Conservation (phyloP, 805 yeast genomes). For the Sporopachydermia quercuum region DNA sequence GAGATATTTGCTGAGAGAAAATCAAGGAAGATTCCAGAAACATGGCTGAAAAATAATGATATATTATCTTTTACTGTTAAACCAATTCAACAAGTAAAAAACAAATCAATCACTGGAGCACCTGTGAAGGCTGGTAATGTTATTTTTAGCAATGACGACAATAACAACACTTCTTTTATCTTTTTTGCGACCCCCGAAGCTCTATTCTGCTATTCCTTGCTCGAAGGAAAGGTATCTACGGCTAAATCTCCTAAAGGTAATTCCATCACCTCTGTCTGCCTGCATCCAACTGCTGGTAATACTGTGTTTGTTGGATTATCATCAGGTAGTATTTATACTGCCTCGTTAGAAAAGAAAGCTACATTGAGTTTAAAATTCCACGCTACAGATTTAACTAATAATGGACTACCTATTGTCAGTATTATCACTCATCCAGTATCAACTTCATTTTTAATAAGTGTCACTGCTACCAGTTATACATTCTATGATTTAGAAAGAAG, state of each 20-base stretch:
- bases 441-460: slow-evolving; percentile 9
- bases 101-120: neutral
- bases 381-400: neutral
- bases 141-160: neutral
- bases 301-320: neutral
- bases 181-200: neutral
- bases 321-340: slow-evolving; percentile 2
- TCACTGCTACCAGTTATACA: slow-evolving; percentile 7
- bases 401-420: slow-evolving; percentile 5
- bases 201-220: neutral
- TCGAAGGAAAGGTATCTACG: slow-evolving; percentile 2
- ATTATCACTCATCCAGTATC: slow-evolving; percentile 8
- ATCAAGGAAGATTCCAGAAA: neutral
- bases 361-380: neutral
- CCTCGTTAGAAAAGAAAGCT: slow-evolving; percentile 2
- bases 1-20: slow-evolving; percentile 6
- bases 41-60: neutral
- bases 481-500: slow-evolving; percentile 5
- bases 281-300: slow-evolving; percentile 1
- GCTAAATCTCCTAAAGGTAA: slow-evolving; percentile 4
- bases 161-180: too few relatives aligned
- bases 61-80: neutral
- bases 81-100: neutral
- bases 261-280: slow-evolving; percentile 3
- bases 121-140: neutral